phyloP scores from a whole-genome alignment of 1,139 yeast genomes.

The Hansenula sp. region DNA sequence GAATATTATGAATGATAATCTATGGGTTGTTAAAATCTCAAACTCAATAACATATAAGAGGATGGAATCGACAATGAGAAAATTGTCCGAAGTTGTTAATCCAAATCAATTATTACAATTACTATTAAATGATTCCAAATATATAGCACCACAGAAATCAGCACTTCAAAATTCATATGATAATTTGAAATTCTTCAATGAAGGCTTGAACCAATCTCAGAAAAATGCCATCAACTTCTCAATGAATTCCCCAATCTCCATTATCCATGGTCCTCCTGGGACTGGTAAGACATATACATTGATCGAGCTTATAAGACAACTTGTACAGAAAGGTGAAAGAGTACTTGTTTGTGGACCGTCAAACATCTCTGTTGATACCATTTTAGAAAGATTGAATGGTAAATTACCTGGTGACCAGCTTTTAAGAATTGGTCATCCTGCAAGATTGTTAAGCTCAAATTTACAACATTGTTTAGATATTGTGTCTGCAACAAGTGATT shows the following conservation, averaged over 20 bases:
- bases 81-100: slow-evolving; percentile 43
- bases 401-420: slow-evolving; percentile 49
- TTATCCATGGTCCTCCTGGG: slow-evolving; percentile 79
- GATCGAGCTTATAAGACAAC: slow-evolving; percentile 78
- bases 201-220: slow-evolving; percentile 66
- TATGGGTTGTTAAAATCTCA: slow-evolving; percentile 65
- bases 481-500: slow-evolving; percentile 58
- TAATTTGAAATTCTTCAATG: slow-evolving; percentile 40
- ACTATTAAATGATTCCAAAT: slow-evolving; percentile 41
- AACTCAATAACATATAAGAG: slow-evolving; percentile 71
- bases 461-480: slow-evolving; percentile 75
- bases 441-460: slow-evolving; percentile 64
- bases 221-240: slow-evolving; percentile 56
- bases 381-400: slow-evolving; percentile 69
- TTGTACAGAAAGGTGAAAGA: slow-evolving; percentile 57
- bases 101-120: slow-evolving; percentile 37
- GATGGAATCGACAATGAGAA: slow-evolving; percentile 77
- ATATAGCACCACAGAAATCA: slow-evolving; percentile 19
- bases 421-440: slow-evolving; percentile 90
- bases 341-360: slow-evolving; percentile 94
- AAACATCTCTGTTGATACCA: slow-evolving; percentile 91
- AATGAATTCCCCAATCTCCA: slow-evolving; percentile 43
- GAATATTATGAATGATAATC: slow-evolving; percentile 40
- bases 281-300: slow-evolving; percentile 84
- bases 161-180: slow-evolving; percentile 9